Conservation (phyloP, 306 rosid genomes). For the Begonia fuchsioides region DNA sequence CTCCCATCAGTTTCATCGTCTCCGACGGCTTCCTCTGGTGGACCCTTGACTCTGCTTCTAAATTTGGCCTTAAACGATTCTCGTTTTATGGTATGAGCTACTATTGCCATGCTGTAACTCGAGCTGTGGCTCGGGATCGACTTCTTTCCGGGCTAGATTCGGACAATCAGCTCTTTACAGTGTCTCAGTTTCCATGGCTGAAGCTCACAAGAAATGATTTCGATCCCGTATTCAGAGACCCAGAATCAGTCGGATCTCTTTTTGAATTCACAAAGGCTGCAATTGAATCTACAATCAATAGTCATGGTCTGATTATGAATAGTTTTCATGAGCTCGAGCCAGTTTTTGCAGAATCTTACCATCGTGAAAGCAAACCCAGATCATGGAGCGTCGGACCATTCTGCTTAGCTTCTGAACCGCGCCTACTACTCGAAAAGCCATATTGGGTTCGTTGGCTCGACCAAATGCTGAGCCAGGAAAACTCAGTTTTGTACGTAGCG, state of each 20-base stretch:
- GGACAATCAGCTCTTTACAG: conserved; percentile 1
- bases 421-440: not conserved
- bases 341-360: conserved; percentile 13
- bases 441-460: conserved; percentile 28
- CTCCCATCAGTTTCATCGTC: conserved; percentile 22
- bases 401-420: conserved; percentile 6
- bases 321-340: conserved; percentile 31
- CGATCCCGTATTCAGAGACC: not conserved
- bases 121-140: not conserved
- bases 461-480: conserved; percentile 1
- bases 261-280: not conserved
- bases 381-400: conserved; percentile 27
- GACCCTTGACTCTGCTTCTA: conserved; percentile 29
- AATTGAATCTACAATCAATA: not conserved
- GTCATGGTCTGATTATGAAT: conserved; percentile 24
- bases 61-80: conserved; percentile 18
- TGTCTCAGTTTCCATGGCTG: conserved; percentile 26
- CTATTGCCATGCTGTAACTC: not conserved
- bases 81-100: conserved; percentile 16
- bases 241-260: not conserved
- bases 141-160: conserved; percentile 2
- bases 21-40: conserved; percentile 44
- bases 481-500: conserved; percentile 25
- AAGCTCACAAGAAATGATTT: conserved; percentile 13
- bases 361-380: conserved; percentile 1